Conservation (phyloP, 2,329 filamentous ascomycete species). For the Sclerotinia minor region DNA sequence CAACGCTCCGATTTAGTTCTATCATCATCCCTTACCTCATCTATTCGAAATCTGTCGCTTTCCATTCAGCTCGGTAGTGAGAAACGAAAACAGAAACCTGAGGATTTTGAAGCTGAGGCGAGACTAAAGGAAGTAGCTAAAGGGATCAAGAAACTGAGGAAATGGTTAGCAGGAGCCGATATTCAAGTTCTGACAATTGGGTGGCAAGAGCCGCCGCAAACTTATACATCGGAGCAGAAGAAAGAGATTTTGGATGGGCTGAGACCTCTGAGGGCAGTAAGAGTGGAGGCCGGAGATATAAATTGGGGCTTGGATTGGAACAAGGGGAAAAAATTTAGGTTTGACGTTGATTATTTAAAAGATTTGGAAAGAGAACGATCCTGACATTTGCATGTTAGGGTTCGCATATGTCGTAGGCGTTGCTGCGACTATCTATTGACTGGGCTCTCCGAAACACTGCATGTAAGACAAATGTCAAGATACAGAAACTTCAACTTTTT, state of each 20-base stretch:
- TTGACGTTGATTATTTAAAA: constrained; percentile 35
- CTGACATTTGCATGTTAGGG: constrained; percentile 2
- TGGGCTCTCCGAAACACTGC: constrained; percentile 1
- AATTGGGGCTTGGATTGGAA: constrained; percentile 40
- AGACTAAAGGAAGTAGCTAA: constrained; percentile 75
- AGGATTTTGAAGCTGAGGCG: constrained; percentile 46
- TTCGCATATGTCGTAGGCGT: constrained; percentile 13
- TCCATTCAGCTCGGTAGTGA: constrained; percentile 36
- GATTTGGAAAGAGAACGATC: constrained; percentile 32
- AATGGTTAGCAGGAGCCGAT: constrained; percentile 36
- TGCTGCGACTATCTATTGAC: neutral
- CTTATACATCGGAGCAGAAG: constrained; percentile 38
- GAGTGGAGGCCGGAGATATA: constrained; percentile 34
- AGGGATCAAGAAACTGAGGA: constrained; percentile 49
- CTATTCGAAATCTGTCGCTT: constrained; percentile 35
- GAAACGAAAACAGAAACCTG: constrained; percentile 42
- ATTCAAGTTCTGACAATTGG: constrained; percentile 33
- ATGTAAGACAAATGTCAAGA: constrained; percentile 6
- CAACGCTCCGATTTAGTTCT: constrained; percentile 35
- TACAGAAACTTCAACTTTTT: constrained; percentile 8
- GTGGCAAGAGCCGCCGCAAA: constrained; percentile 39
- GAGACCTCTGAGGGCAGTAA: constrained; percentile 30
- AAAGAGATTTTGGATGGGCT: constrained; percentile 36
- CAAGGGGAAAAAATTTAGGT: constrained; percentile 35
- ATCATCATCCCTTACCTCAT: constrained; percentile 31